Conservation (phyloP, 2,329 filamentous ascomycete species). For the Colletotrichum aenigma region DNA sequence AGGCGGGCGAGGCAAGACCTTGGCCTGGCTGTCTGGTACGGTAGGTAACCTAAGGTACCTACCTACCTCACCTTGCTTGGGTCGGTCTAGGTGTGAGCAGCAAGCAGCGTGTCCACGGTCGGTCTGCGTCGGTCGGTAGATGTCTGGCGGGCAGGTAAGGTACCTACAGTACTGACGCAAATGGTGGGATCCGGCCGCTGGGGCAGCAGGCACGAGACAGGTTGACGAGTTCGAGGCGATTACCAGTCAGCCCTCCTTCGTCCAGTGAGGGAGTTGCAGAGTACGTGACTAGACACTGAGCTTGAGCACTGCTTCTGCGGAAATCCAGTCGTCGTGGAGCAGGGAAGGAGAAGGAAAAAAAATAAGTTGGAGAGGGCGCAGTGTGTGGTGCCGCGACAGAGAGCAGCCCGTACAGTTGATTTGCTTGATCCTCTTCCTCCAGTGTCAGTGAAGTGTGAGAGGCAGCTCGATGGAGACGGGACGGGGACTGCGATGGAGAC, state of each 20-base stretch:
- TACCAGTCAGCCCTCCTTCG: background rate
- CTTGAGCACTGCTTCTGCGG: background rate
- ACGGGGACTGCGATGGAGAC: background rate
- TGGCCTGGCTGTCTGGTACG: background rate
- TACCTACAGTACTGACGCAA: background rate
- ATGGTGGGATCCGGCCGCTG: background rate
- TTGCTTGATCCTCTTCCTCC: background rate
- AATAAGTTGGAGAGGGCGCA: background rate
- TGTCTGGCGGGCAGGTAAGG: background rate
- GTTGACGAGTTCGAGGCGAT: background rate
- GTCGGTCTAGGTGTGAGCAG: background rate
- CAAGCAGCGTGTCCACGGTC: background rate
- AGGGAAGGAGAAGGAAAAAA: background rate
- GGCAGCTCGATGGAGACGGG: background rate
- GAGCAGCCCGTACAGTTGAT: background rate
- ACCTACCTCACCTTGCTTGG: background rate
- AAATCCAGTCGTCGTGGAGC: conserved; percentile 2
- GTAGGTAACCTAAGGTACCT: background rate
- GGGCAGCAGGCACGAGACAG: background rate
- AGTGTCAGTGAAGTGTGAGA: background rate
- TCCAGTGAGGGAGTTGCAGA: background rate
- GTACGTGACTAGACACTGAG: background rate
- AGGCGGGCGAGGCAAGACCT: conserved; percentile 12
- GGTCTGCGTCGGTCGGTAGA: conserved; percentile 1
- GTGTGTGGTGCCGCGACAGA: background rate